A percentile compares a stretch with the other conserved stretches of the same genome.
Conservation (phyloP, 225 moss, liverwort and hornwort species). For the Pleurozium schreberi region DNA sequence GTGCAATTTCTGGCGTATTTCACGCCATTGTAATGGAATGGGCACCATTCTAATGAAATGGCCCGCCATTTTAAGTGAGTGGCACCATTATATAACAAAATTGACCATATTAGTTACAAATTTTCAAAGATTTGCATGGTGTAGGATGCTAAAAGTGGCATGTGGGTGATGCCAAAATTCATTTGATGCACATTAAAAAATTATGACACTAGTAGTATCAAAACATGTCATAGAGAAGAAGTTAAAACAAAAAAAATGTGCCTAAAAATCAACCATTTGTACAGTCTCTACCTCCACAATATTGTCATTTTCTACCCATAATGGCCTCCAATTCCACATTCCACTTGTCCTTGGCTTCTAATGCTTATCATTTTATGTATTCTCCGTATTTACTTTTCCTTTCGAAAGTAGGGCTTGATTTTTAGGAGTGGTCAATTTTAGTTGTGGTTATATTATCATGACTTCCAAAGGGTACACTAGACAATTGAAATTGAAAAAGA, state of each 20-base stretch:
- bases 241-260: not conserved
- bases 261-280: rapidly evolving
- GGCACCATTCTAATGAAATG: no score
- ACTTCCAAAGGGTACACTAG: not conserved
- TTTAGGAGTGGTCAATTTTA: no score
- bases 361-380: not conserved
- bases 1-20: no score
- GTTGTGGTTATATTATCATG: not conserved
- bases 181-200: not conserved
- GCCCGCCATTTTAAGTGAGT: no score
- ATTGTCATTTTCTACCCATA: not conserved
- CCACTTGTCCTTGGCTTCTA: not conserved
- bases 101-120: not conserved
- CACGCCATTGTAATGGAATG: no score
- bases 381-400: rapidly evolving
- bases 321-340: not conserved
- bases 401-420: rapidly evolving
- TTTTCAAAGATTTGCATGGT: not conserved
- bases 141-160: not conserved
- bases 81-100: no score
- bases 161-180: not conserved
- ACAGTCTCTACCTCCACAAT: rapidly evolving
- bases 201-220: not conserved
- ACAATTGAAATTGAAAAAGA: not conserved
- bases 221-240: not conserved